A percentile compares a stretch with the other conserved stretches of the same genome.
Evolutionary conservation across 805 yeast genomes (phyloP).

Genomic region (Peterozyma xylosa): DNA sequence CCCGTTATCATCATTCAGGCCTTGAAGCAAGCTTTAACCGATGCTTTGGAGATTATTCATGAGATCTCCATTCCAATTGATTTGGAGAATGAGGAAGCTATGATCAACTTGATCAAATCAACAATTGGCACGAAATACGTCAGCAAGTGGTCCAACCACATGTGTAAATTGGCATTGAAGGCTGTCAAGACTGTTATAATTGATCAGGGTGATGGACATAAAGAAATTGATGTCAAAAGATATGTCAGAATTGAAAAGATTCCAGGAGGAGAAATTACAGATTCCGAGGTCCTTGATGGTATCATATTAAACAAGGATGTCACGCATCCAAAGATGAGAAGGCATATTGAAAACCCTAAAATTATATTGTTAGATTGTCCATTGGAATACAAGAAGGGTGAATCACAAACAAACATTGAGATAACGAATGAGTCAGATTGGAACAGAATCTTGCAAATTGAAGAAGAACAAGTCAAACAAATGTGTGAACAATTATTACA

Average conservation of each 20-base stretch:
- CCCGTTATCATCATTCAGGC: slow-evolving; percentile 96
- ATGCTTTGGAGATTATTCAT: slow-evolving; percentile 84
- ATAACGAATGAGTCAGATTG: slow-evolving; percentile 95
- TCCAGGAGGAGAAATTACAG: slow-evolving; percentile 96
- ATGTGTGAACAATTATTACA: slow-evolving; percentile 81
- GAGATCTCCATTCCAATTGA: slow-evolving; percentile 81
- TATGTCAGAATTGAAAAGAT: slow-evolving; percentile 91
- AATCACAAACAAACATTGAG: slow-evolving; percentile 96
- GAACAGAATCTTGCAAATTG: slow-evolving; percentile 91
- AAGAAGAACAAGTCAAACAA: slow-evolving; percentile 90
- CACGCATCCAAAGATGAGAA: slow-evolving; percentile 97
- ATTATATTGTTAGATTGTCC: slow-evolving; percentile 91
- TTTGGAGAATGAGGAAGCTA: slow-evolving; percentile 72
- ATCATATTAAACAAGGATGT: slow-evolving; percentile 92
- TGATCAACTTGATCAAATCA: slow-evolving; percentile 79
- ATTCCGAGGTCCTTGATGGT: slow-evolving; percentile 83
- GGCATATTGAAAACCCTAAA: slow-evolving; percentile 83
- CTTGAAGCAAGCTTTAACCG: slow-evolving; percentile 80
- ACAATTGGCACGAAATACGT: slow-evolving; percentile 96
- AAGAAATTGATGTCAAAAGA: slow-evolving; percentile 88
- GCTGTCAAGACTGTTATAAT: slow-evolving; percentile 82
- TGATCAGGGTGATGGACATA: slow-evolving; percentile 48
- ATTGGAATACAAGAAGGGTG: slow-evolving; percentile 97
- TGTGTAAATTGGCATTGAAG: slow-evolving; percentile 81
- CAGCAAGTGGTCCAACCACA: slow-evolving; percentile 79